These are phyloP conservation scores for Botrytis byssoidea DNA, from an alignment of 2,329 filamentous ascomycete genomes.

Conservation along the genomic window DNA sequence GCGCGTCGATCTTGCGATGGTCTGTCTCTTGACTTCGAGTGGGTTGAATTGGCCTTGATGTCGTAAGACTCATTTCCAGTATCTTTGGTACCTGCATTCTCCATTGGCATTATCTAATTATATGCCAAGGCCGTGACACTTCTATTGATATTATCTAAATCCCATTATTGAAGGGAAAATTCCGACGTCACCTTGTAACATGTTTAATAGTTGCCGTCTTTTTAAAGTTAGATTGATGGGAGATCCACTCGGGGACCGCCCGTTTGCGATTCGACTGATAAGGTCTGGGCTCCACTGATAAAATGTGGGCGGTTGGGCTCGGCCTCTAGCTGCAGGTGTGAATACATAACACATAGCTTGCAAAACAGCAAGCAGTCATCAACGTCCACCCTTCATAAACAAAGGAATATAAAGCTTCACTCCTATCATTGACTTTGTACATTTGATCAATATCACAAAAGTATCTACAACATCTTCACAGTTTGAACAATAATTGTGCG, in stretches of 20 bases:
- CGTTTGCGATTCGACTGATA: slow-evolving; percentile 18
- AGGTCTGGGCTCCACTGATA: slow-evolving; percentile 11
- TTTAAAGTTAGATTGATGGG: background rate
- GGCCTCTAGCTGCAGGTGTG: background rate
- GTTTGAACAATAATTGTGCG: background rate
- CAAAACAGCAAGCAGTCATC: background rate
- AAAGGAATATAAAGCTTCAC: slow-evolving; percentile 4
- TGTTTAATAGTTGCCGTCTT: slow-evolving; percentile 7
- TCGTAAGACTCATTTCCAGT: background rate
- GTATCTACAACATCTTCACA: background rate
- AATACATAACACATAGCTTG: slow-evolving; percentile 14
- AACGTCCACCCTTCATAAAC: slow-evolving; percentile 6
- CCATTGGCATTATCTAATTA: slow-evolving; percentile 20
- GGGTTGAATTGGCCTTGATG: background rate
- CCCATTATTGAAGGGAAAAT: background rate
- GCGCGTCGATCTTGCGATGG: background rate
- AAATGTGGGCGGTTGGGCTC: background rate
- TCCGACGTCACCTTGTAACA: background rate
- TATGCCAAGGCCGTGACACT: background rate
- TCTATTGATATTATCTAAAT: background rate
- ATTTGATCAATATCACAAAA: background rate
- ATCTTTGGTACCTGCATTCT: background rate
- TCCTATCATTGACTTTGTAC: background rate
- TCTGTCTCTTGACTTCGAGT: background rate
- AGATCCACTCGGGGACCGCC: slow-evolving; percentile 7